Percentiles rank a stretch among this genome's conserved stretches.
Evolutionary conservation across 2,329 filamentous ascomycete genomes (phyloP).

Genomic region (Exophiala oligosperma): DNA sequence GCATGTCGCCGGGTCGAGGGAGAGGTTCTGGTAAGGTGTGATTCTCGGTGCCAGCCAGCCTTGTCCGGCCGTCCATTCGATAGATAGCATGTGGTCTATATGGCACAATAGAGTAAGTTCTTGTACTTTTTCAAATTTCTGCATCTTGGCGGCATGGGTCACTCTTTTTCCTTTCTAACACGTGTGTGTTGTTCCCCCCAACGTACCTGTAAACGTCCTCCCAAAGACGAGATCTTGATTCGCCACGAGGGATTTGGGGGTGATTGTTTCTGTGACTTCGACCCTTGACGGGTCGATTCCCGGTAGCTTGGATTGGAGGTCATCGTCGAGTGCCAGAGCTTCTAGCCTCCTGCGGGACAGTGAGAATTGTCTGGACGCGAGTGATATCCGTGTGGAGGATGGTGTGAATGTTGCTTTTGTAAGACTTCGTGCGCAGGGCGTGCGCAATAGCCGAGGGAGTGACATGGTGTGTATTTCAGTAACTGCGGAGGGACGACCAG

Average conservation of each 20-base stretch:
- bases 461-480: conserved; percentile 11
- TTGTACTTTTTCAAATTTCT: too few species aligned
- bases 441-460: conserved; percentile 25
- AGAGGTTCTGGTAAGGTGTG: conserved; percentile 93
- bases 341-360: conserved; percentile 20
- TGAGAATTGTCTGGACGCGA: conserved; percentile 21
- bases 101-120: neutral
- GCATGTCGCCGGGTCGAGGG: conserved; percentile 91
- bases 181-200: conserved; percentile 26
- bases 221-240: conserved; percentile 87
- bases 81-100: conserved; percentile 90
- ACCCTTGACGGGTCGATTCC: conserved; percentile 78
- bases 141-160: too few species aligned
- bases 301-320: conserved; percentile 43
- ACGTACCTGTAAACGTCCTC: conserved; percentile 77
- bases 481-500: neutral
- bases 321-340: conserved; percentile 18
- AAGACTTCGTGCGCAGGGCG: conserved; percentile 19
- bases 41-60: conserved; percentile 86
- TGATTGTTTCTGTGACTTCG: conserved; percentile 69
- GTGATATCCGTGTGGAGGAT: conserved; percentile 15
- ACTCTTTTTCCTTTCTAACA: too few species aligned
- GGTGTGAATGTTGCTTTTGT: conserved; percentile 11
- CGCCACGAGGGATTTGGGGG: conserved; percentile 72
- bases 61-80: conserved; percentile 84